Evolutionary conservation across 1,284 basidiomycete genomes (phyloP).

Genomic region (Irpex sp.): DNA sequence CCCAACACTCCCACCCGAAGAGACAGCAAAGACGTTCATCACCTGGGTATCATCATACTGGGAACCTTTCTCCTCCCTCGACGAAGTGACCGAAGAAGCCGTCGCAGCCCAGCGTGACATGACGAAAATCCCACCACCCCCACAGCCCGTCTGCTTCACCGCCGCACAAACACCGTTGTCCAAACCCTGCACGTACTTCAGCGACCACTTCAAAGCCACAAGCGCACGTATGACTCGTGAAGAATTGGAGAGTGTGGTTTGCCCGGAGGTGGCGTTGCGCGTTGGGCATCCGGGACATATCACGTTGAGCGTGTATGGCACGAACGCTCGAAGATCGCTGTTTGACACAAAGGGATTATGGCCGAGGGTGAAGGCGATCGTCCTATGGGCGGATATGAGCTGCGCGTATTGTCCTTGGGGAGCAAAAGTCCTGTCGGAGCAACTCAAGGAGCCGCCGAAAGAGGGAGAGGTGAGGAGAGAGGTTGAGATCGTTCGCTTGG

Average conservation of each 20-base stretch:
- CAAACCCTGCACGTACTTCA: not conserved
- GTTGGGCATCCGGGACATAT: constrained; percentile 1
- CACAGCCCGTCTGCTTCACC: too few relatives aligned
- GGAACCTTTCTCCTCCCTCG: not conserved
- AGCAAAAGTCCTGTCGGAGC: constrained; percentile 14
- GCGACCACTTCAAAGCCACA: not conserved
- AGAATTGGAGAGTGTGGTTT: not conserved
- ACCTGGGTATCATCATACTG: constrained; percentile 9
- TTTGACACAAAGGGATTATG: constrained; percentile 1
- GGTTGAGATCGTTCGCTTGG: constrained; percentile 2
- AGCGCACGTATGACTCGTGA: constrained; percentile 6
- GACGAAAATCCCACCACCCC: not conserved
- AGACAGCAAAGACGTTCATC: constrained; percentile 1
- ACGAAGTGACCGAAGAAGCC: not conserved
- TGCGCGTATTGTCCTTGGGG: constrained; percentile 2
- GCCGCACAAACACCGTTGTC: not conserved
- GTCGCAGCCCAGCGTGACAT: constrained; percentile 5
- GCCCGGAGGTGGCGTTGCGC: not conserved
- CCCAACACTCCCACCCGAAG: not conserved
- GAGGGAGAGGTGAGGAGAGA: not conserved
- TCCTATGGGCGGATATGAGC: constrained; percentile 2
- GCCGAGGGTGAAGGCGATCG: not conserved
- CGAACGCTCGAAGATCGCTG: not conserved
- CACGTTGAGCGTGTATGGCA: not conserved
- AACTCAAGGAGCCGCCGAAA: not conserved